Conservation (phyloP, 192 early-diverging fungal species). For the Lobosporangium transversale region DNA sequence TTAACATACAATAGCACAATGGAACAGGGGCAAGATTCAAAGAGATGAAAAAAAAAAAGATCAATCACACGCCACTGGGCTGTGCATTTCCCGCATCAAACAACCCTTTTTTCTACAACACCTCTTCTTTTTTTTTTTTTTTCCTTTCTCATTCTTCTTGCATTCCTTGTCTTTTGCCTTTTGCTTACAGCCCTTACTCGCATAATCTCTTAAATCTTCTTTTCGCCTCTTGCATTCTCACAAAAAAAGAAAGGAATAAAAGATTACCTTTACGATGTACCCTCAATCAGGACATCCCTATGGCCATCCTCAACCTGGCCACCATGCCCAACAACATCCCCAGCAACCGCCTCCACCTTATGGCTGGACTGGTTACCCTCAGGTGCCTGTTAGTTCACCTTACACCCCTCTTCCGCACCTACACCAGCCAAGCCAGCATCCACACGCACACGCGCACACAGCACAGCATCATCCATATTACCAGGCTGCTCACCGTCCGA, state of each 20-base stretch:
- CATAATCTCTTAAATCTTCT: background rate
- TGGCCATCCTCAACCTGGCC: conserved; percentile 10
- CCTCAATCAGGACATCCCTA: conserved; percentile 25
- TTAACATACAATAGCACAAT: background rate
- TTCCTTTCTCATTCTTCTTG: background rate
- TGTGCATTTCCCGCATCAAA: background rate
- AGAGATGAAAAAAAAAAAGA: background rate
- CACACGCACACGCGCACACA: background rate
- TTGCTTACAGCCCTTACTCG: background rate
- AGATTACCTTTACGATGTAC: too few species aligned
- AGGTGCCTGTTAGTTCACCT: conserved; percentile 2
- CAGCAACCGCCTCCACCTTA: conserved; percentile 10
- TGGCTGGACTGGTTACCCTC: conserved; percentile 15
- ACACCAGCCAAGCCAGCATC: background rate
- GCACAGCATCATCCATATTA: conserved; percentile 7
- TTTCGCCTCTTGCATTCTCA: background rate
- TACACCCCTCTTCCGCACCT: background rate
- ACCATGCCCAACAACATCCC: background rate
- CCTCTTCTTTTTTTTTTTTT: background rate
- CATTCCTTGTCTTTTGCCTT: background rate
- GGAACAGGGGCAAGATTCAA: background rate
- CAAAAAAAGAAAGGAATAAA: too few species aligned
- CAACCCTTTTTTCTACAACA: background rate
- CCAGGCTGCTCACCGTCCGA: background rate
- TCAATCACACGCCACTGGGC: background rate